A percentile compares a stretch with the other conserved stretches of the same genome.
These are phyloP conservation scores for Rosa hybrid DNA, from an alignment of 331 rosid species.

Conservation along the genomic window DNA sequence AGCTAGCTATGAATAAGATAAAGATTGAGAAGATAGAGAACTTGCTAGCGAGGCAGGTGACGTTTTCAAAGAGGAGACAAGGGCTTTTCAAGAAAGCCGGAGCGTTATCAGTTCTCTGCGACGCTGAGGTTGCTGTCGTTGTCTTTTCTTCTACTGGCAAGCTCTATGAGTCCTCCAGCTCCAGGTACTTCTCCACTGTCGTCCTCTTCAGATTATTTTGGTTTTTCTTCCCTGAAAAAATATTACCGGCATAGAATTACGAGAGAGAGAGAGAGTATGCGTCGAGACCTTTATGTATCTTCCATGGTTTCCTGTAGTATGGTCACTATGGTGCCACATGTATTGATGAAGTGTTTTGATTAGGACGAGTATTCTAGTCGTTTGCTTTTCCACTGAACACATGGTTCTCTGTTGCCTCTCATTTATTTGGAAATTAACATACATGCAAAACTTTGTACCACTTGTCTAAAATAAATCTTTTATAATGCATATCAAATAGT, in stretches of 20 bases:
- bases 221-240: neutral
- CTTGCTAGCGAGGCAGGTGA: slow-evolving; percentile 72
- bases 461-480: neutral
- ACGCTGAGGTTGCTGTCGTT: slow-evolving; percentile 54
- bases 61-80: slow-evolving; percentile 76
- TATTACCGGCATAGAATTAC: neutral
- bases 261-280: neutral
- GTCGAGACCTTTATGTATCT: neutral
- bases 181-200: slow-evolving; percentile 44
- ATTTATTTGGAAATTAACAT: neutral
- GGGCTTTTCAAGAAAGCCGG: slow-evolving; percentile 72
- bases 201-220: neutral
- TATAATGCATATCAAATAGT: neutral
- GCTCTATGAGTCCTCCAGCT: slow-evolving; percentile 44
- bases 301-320: neutral
- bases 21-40: slow-evolving; percentile 62
- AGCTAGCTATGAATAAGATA: slow-evolving; percentile 36
- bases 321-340: neutral
- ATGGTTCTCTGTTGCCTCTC: neutral
- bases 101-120: slow-evolving; percentile 69
- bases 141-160: slow-evolving; percentile 70
- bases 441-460: neutral
- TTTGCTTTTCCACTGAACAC: neutral
- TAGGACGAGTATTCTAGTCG: neutral
- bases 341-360: neutral